Evolutionary conservation across 257 asterid species (phyloP), one percentile per base, ranked within the genome.

Genomic region (Coffea eugenioides): DNA sequence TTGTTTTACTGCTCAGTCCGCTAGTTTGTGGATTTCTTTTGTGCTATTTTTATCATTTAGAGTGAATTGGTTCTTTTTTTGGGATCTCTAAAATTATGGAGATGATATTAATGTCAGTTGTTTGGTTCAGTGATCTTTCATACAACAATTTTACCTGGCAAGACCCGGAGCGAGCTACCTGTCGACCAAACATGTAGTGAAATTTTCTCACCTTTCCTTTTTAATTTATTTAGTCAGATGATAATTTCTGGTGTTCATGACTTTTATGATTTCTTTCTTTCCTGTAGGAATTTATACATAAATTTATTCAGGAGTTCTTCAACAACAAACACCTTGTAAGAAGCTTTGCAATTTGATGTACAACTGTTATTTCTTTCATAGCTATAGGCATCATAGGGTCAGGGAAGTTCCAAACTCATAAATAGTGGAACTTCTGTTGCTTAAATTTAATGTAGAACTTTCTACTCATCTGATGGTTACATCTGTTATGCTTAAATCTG

Each of bases 81-180:
- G 4, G 36, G 59, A 52, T 65, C 27, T 27, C 57, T 79, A 46
- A 41, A 20, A 41, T 59, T 39, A 71, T 81, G 34, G 23, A 77
- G 83, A 56, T 56, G 57, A 84, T 62, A 83, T 46, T 79, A 59
- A 70, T 57, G 43, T 80, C 81, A 49, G 54, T 81, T 82, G 59
- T 79, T 71, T 46, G 72, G 13, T 78, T 84, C 97, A 92, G 97
- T 77, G 98, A 92, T 86, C 93, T 92, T 77, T 92, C 98, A 14
- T 94, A 92, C 92, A 94, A 94, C 80, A 94, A 94, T 82, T 94
- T 94, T 78, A 89, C 95, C 20, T 89, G 88, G 93, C 90, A 87
- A 87, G 97, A 91, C 80, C 86, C 90, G 21, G 94, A 86, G 25
- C 89, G 83, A 71, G 83, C 90, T 75, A 90, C 94, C 80, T 94